Evolutionary conservation across 371 early-diverging fungal genomes (phyloP), one percentile per base, ranked within the genome.

Genomic region (Sporodiniella umbellata): DNA sequence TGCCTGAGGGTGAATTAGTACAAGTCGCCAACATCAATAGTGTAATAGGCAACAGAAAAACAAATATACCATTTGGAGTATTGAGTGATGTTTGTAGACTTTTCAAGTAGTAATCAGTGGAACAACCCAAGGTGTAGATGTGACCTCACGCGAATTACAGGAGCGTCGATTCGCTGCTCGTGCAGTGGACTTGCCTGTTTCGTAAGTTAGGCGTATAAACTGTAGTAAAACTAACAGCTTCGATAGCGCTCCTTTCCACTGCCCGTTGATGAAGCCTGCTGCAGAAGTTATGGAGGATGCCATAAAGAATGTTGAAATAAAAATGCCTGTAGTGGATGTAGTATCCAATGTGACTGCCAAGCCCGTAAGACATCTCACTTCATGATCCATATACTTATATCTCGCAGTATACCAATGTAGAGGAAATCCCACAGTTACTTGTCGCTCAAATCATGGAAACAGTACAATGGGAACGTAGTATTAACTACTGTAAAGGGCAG

Each of bases 81-180:
- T n/a, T 11, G 11, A 35, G 15, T 4, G n/a, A 15, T 5, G 5
- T 8, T 15, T 11, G 15, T 58, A 84, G 70, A 79, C 83, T 28
- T 81, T 83, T 54, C 87, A 96, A 78, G 81, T 92, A 1, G 95
- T 96, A 0, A 82, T 97, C 42, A 92, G 92, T 56, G 98, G 98
- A 18, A 95, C 95, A 8, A 76, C 74, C 5, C 63, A 78, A 40
- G 96, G 94, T 8, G 94, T 96, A 14, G 92, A 94, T 49, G 76
- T 85, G 51, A 94, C 96, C 14, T 85, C 89, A 38, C 76, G 84
- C 17, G 62, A 78, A 21, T 75, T 97, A 10, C 93, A 95, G 65
- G 68, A 80, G 15, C 75, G 81, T 50, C 80, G 85, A 18, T 79
- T 92, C 38, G 93, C 95, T 8, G 89, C 91, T 12, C 80, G 93